Base-by-base conservation (phyloP, 2,329 filamentous ascomycete species). In the Penicillium brasilianum region DNA sequence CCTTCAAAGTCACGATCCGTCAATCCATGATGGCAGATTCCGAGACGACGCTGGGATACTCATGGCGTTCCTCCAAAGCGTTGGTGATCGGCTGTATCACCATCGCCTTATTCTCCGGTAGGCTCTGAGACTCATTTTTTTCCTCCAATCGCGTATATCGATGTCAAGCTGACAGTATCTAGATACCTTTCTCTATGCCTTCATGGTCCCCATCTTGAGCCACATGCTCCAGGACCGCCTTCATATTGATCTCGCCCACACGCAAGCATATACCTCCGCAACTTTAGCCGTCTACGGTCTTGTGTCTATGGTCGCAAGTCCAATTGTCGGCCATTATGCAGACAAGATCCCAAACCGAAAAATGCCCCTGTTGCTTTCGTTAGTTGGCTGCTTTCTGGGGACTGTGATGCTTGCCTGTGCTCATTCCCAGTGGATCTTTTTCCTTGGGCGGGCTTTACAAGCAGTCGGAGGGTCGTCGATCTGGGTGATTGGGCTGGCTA, bases 401-500 rank as follows among this genome's bases (percentile, higher is more conserved):
- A 69, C 68, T 22, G 1, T 64, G 4, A 25, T 66, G n/a, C 18
- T 68, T 9, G 64, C 63, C 0, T 16, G 50, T 1, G 46, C 66
- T 10, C 43, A 44, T 8, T 61, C 58, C 6, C 7, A 69, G 5
- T 8, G 39, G 13, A 49, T 62, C 0, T 39, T 74, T 1, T 66
- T 68, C n/a, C 1, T 67, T 11, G 69, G 66, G 3, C 63, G 72
- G 1, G 11, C 63, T n/a, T 10, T 74, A 4, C 72, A 74, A 52
- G 66, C 57, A 0, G 46, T 71, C n/a, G 66, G 60, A 5, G 65
- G 64, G 5, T 63, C 61, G 11, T 56, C 63, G 1, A 59, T 64
- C 4, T 74, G 72, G 72, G 69, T 72, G 36, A 58, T 74, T 14
- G 66, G 70, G 8, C 46, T 69, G 1, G 66, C 71, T 1, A 68